These are phyloP conservation scores for Veloporphyrellus conicus DNA, from an alignment of 1,284 basidiomycete genomes.

Conservation along the genomic window DNA sequence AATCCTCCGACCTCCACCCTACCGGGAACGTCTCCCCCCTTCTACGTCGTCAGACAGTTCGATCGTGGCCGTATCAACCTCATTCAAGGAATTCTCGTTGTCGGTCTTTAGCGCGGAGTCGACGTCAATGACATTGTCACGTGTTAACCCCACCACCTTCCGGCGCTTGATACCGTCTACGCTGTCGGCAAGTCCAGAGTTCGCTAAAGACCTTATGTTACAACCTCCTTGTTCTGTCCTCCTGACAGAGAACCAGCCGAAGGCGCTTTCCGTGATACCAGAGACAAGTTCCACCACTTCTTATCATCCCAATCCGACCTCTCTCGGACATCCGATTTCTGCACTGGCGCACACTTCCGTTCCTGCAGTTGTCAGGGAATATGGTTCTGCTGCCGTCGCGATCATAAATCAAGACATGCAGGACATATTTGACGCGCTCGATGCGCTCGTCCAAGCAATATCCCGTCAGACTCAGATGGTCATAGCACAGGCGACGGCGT, in stretches of 20 bases:
- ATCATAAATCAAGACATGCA: conserved; percentile 48
- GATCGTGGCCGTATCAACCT: conserved; percentile 37
- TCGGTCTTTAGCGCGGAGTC: conserved; percentile 43
- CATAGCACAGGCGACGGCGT: conserved; percentile 40
- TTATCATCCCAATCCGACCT: conserved; percentile 4
- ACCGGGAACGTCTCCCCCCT: conserved; percentile 37
- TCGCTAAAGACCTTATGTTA: conserved; percentile 39
- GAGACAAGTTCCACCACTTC: conserved; percentile 12
- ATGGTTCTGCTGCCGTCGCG: conserved; percentile 41
- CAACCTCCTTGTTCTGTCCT: conserved; percentile 35
- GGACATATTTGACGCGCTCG: conserved; percentile 59
- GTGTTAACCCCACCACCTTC: conserved; percentile 17
- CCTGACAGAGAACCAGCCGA: conserved; percentile 28
- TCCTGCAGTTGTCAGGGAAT: conserved; percentile 44
- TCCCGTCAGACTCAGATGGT: conserved; percentile 34
- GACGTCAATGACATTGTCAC: conserved; percentile 24
- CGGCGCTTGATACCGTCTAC: conserved; percentile 26
- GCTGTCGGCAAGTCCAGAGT: conserved; percentile 34
- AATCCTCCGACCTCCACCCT: conserved; percentile 32
- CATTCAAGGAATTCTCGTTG: conserved; percentile 53
- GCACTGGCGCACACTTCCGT: conserved; percentile 25
- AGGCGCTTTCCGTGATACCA: conserved; percentile 29
- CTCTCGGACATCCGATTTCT: conserved; percentile 29
- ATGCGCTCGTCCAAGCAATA: conserved; percentile 54
- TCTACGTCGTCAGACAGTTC: conserved; percentile 30